These are phyloP conservation scores for Scleroderma citrinum DNA, from an alignment of 768 basidiomycete genomes.

Conservation along the genomic window DNA sequence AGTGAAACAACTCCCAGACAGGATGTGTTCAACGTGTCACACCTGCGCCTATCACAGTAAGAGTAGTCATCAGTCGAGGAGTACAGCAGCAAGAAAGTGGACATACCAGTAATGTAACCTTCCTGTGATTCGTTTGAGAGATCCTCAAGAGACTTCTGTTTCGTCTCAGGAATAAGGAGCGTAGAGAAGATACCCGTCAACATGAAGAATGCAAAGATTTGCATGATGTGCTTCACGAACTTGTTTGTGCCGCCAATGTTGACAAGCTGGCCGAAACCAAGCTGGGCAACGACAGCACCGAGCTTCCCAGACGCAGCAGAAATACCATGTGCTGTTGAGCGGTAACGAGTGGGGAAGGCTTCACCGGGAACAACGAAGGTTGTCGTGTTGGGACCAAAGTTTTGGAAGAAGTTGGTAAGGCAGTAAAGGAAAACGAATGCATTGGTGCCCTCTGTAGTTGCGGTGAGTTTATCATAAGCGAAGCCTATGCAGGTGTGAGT, in stretches of 20 bases:
- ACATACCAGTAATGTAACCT: conserved; percentile 40
- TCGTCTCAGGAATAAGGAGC: conserved; percentile 76
- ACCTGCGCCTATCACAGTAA: no score
- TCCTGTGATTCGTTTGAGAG: conserved; percentile 69
- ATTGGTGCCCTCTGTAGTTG: conserved; percentile 35
- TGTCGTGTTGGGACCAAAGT: conserved; percentile 78
- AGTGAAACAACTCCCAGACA: no score
- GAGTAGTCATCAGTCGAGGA: no score
- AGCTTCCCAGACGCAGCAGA: conserved; percentile 79
- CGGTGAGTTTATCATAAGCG: conserved; percentile 52
- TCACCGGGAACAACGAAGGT: conserved; percentile 82
- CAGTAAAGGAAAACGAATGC: conserved; percentile 83
- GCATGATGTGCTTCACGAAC: conserved; percentile 66
- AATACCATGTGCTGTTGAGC: conserved; percentile 81
- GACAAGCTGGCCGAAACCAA: conserved; percentile 44
- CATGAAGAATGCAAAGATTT: conserved; percentile 86
- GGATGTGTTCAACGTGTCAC: no score
- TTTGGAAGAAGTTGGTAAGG: conserved; percentile 87
- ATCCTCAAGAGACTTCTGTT: conserved; percentile 58
- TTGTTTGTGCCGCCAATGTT: conserved; percentile 44
- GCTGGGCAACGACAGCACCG: conserved; percentile 76
- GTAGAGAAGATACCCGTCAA: conserved; percentile 80
- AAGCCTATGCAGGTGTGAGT: conserved; percentile 44
- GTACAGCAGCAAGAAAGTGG: neutral
- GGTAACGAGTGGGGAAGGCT: conserved; percentile 82